Conservation (phyloP, 2,329 filamentous ascomycete genomes). For the Pestalotiopsis sp. region DNA sequence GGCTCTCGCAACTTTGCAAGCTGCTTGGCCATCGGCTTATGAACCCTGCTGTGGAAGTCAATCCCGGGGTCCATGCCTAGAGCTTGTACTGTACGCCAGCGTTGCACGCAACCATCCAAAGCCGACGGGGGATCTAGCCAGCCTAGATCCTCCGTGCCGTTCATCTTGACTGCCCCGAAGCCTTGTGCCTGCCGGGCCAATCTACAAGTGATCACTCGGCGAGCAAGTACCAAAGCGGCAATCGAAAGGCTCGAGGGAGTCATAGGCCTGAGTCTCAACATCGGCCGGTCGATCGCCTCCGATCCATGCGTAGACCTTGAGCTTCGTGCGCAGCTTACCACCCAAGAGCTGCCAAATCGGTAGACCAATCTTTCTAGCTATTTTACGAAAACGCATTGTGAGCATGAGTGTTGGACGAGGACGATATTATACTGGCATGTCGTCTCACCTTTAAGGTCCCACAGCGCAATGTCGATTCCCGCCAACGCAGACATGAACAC, state of each 20-base stretch:
- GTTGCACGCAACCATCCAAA: constrained; percentile 64
- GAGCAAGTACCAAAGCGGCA: no score
- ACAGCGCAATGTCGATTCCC: constrained; percentile 78
- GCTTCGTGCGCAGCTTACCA: constrained; percentile 69
- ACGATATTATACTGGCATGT: no score
- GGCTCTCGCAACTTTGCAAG: constrained; percentile 68
- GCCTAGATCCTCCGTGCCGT: constrained; percentile 73
- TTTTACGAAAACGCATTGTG: background rate
- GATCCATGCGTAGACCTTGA: constrained; percentile 79
- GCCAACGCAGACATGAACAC: constrained; percentile 80
- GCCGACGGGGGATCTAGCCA: constrained; percentile 74
- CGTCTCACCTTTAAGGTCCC: constrained; percentile 67
- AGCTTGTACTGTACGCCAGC: constrained; percentile 68
- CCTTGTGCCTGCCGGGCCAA: constrained; percentile 61
- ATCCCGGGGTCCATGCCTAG: constrained; percentile 73
- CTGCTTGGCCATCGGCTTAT: constrained; percentile 80
- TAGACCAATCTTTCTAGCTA: constrained; percentile 55
- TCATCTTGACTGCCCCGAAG: constrained; percentile 75
- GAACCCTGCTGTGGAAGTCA: constrained; percentile 77
- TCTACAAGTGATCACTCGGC: constrained; percentile 32
- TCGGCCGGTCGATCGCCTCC: constrained; percentile 72
- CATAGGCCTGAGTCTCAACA: constrained; percentile 63
- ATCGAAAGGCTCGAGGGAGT: background rate
- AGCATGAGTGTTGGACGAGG: background rate
- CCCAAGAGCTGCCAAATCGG: constrained; percentile 75